These are phyloP conservation scores for Penicillium pancosmium DNA, from an alignment of 495 filamentous ascomycete species.

Conservation along the genomic window DNA sequence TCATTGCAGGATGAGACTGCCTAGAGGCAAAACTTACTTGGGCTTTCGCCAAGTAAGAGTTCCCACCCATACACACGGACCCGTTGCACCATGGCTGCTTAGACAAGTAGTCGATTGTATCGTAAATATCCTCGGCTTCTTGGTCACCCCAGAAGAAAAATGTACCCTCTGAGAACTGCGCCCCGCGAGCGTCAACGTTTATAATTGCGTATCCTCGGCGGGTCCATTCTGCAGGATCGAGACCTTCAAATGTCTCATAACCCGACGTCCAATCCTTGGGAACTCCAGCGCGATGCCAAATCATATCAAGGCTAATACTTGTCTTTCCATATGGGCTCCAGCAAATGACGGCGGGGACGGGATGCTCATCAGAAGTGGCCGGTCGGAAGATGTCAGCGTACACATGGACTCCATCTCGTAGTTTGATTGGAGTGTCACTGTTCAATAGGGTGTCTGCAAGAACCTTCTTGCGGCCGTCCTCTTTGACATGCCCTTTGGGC, in stretches of 20 bases:
- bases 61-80: neutral
- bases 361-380: neutral
- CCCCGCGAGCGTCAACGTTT: neutral
- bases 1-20: neutral
- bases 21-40: neutral
- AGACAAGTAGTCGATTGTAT: neutral
- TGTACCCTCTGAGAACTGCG: neutral
- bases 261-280: neutral
- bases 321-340: neutral
- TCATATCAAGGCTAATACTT: neutral
- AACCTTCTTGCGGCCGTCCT: neutral
- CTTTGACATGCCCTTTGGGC: neutral
- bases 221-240: neutral
- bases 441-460: neutral
- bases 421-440: neutral
- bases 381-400: neutral
- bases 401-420: neutral
- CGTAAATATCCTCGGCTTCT: neutral
- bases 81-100: slow-evolving; percentile 1
- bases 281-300: neutral
- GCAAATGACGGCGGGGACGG: neutral
- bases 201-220: neutral
- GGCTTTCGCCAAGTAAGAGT: neutral
- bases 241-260: neutral
- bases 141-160: neutral